Conservation (phyloP, 768 basidiomycete genomes). For the Nevesoporus exiguus region DNA sequence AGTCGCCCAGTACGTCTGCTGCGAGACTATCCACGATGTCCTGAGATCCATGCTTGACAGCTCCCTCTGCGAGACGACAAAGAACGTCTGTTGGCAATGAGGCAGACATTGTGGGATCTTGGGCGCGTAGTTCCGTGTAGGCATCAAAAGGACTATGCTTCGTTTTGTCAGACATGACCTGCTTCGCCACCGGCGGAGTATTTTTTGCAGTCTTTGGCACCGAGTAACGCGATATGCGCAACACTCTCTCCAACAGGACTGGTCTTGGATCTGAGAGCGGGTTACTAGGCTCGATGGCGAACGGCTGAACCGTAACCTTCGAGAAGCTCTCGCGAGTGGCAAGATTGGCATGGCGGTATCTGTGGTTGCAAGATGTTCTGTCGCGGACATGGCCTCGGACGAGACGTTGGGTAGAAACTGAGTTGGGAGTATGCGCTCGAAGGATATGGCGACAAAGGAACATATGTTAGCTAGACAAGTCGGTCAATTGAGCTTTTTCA, state of each 20-base stretch:
- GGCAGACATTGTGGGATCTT: conserved; percentile 20
- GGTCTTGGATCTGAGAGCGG: conserved; percentile 7
- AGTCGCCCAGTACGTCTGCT: conserved; percentile 38
- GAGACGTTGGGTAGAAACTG: conserved; percentile 22
- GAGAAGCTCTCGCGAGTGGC: conserved; percentile 14
- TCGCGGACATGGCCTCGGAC: conserved; percentile 18
- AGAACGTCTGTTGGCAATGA: conserved; percentile 29
- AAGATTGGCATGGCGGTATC: conserved; percentile 11
- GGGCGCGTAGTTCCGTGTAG: conserved; percentile 25
- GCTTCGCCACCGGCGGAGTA: conserved; percentile 8
- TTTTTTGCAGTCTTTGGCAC: conserved; percentile 19
- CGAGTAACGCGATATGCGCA: conserved; percentile 27
- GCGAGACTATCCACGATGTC: conserved; percentile 37
- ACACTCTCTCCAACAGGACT: conserved; percentile 24
- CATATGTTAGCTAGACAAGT: conserved; percentile 64
- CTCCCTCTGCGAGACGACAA: conserved; percentile 28
- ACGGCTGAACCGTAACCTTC: conserved; percentile 2
- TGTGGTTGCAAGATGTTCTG: conserved; percentile 8
- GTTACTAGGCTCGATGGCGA: neutral
- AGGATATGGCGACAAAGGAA: conserved; percentile 63
- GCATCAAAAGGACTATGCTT: conserved; percentile 28
- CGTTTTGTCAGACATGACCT: conserved; percentile 10
- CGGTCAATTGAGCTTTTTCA: neutral
- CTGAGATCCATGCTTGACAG: conserved; percentile 30
- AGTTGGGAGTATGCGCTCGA: conserved; percentile 42